Evolutionary conservation across 208 protist genomes (phyloP), one percentile per base, ranked within the genome.

Genomic region (Trypanosoma caninum): DNA sequence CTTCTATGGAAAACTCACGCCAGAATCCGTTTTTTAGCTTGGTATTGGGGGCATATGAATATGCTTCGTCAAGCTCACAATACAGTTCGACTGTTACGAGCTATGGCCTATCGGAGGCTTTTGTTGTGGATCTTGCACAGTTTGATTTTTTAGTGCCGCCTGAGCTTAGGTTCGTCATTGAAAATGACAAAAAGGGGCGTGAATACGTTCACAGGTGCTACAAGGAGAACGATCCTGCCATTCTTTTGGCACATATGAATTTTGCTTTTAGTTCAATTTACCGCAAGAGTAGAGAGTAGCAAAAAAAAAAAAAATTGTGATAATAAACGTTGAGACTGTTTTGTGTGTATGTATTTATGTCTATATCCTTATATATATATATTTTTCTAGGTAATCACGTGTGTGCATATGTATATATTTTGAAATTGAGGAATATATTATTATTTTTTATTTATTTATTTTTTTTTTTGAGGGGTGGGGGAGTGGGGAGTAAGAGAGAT

Each of bases 21-120:
- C 27, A 18, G n/a, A 40, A 59, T 2, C 35, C 38, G 20, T 68
- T 68, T 54, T 52, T 62, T 38, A 84, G 69, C 35, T 70, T 65
- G 16, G 74, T 89, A 20, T 66, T 95, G 46, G 88, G 88, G 0
- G 84, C 81, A 1, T 95, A 92, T 53, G 88, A 95, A 48, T 87
- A 83, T 33, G 78, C 78, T 20, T 69, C 73, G 16, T 72, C 55
- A 14, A 66, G 83, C 8, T 61, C 80, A 2, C 82, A 92, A 57
- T 91, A 89, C 60, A 73, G 60, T 1, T 88, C 72, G 46, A 89
- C 82, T 1, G 81, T 83, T 1, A 87, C 76, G 22, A 92, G 88
- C 46, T 84, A 87, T 46, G 84, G 85, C 0, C 50, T 91, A 5
- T 84, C 83, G 6, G 82, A 95, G 55, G 88, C 83, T 22, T 83